These are phyloP conservation scores for Lecanicillium sp. DNA, from an alignment of 2,329 filamentous ascomycete species.

Conservation along the genomic window DNA sequence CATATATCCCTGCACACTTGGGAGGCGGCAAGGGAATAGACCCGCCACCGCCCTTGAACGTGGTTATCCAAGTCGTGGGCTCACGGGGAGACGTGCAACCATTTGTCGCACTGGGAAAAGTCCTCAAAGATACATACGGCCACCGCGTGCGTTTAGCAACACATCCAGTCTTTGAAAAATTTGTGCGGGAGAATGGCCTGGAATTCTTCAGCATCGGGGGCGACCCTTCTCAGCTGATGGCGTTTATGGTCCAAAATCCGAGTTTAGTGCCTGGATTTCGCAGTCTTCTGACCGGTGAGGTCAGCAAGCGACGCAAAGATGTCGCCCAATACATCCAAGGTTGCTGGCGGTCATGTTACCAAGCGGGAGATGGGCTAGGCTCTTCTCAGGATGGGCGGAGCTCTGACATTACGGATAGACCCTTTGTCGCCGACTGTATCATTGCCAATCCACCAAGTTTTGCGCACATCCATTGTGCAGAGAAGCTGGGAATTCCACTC, in stretches of 20 bases:
- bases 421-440: slow-evolving; percentile 70
- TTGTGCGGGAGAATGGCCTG: slow-evolving; percentile 40
- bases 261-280: slow-evolving; percentile 24
- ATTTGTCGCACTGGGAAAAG: slow-evolving; percentile 65
- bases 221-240: slow-evolving; percentile 39
- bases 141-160: slow-evolving; percentile 71
- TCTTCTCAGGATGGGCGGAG: too few relatives aligned
- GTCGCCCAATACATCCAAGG: slow-evolving; percentile 22
- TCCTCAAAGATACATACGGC: slow-evolving; percentile 60
- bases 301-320: slow-evolving; percentile 22
- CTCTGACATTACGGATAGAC: slow-evolving; percentile 21
- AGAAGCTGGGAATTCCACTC: slow-evolving; percentile 68
- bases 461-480: slow-evolving; percentile 73
- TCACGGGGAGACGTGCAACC: slow-evolving; percentile 75
- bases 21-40: background rate
- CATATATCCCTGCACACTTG: slow-evolving; percentile 10
- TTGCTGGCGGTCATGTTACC: slow-evolving; percentile 19
- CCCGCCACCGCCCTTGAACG: slow-evolving; percentile 39
- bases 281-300: slow-evolving; percentile 22
- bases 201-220: slow-evolving; percentile 53
- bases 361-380: too few relatives aligned
- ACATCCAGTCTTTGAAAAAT: slow-evolving; percentile 44
- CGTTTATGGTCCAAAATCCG: slow-evolving; percentile 27
- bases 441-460: slow-evolving; percentile 79
- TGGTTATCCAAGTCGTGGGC: slow-evolving; percentile 76